These are phyloP conservation scores for Austroboletus eburneus DNA, from an alignment of 768 basidiomycete species.

Conservation along the genomic window DNA sequence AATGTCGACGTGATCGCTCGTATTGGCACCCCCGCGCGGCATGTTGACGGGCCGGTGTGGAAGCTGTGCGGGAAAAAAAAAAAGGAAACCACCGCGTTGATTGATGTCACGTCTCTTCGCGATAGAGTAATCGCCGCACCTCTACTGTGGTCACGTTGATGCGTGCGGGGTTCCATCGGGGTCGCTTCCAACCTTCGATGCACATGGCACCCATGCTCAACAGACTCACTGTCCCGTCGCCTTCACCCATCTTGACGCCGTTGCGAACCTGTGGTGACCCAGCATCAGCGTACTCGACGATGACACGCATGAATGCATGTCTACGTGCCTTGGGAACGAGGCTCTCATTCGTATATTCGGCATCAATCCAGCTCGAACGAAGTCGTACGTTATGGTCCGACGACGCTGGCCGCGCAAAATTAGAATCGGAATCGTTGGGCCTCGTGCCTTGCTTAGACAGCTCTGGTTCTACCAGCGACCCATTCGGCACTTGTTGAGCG, in stretches of 20 bases:
- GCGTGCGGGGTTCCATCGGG: conserved; percentile 88
- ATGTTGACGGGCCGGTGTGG: conserved; percentile 76
- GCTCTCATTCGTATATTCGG: conserved; percentile 66
- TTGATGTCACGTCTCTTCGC: neutral
- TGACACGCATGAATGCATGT: neutral
- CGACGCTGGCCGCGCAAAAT: too few species aligned
- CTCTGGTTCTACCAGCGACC: conserved; percentile 30
- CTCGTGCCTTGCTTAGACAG: too few species aligned
- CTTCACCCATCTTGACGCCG: conserved; percentile 91
- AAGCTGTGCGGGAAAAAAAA: conserved; percentile 58
- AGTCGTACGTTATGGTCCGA: conserved; percentile 49
- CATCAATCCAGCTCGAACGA: conserved; percentile 79
- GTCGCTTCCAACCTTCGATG: conserved; percentile 88
- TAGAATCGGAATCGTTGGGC: too few species aligned
- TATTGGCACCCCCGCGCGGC: conserved; percentile 88
- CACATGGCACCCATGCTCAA: conserved; percentile 94
- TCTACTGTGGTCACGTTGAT: conserved; percentile 85
- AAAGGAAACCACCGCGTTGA: too few species aligned
- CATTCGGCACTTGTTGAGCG: conserved; percentile 65
- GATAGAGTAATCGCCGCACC: conserved; percentile 38
- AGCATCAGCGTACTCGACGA: neutral
- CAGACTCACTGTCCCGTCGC: conserved; percentile 89
- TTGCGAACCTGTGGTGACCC: conserved; percentile 50
- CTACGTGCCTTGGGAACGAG: conserved; percentile 48
- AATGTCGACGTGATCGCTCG: conserved; percentile 88